phyloP scores from a whole-genome alignment of 1,284 basidiomycete species.

The Gomphus bonarii region DNA sequence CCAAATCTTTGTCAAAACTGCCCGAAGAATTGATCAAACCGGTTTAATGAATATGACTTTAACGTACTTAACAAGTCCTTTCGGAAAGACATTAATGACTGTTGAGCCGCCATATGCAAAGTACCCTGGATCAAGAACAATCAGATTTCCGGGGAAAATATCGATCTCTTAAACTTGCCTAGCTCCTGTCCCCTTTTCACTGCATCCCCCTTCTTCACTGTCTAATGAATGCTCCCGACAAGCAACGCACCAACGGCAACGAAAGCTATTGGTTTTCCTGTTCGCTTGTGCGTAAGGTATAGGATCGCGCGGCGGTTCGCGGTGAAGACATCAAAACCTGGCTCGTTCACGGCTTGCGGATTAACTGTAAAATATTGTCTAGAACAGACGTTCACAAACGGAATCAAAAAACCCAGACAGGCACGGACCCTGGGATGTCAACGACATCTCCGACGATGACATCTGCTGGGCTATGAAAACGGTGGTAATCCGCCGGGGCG shows the following conservation, averaged over 20 bases:
- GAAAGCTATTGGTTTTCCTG: slow-evolving; percentile 40
- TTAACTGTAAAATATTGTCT: slow-evolving; percentile 42
- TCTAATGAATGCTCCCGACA: slow-evolving; percentile 46
- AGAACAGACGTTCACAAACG: slow-evolving; percentile 11
- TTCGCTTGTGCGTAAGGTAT: slow-evolving; percentile 35
- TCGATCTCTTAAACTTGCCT: slow-evolving; percentile 23
- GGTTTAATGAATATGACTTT: slow-evolving; percentile 9
- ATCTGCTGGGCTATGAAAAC: slow-evolving; percentile 73
- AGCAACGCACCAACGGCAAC: slow-evolving; percentile 59
- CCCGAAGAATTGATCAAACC: neutral
- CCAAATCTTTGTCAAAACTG: slow-evolving; percentile 59
- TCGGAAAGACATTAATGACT: slow-evolving; percentile 54
- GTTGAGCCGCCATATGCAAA: slow-evolving; percentile 69
- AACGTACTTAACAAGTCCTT: slow-evolving; percentile 38
- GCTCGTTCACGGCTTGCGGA: slow-evolving; percentile 73
- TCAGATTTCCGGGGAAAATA: slow-evolving; percentile 4
- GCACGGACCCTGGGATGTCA: slow-evolving; percentile 25
- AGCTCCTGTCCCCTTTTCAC: slow-evolving; percentile 48
- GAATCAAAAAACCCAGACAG: slow-evolving; percentile 15
- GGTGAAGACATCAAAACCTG: slow-evolving; percentile 62
- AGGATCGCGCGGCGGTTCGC: slow-evolving; percentile 57
- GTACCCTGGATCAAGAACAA: slow-evolving; percentile 24
- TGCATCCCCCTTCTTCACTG: slow-evolving; percentile 24
- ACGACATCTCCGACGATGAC: slow-evolving; percentile 35
- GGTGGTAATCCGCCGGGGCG: slow-evolving; percentile 78